phyloP scores from a whole-genome alignment of 805 yeast genomes.

The Yarrowia sp. region DNA sequence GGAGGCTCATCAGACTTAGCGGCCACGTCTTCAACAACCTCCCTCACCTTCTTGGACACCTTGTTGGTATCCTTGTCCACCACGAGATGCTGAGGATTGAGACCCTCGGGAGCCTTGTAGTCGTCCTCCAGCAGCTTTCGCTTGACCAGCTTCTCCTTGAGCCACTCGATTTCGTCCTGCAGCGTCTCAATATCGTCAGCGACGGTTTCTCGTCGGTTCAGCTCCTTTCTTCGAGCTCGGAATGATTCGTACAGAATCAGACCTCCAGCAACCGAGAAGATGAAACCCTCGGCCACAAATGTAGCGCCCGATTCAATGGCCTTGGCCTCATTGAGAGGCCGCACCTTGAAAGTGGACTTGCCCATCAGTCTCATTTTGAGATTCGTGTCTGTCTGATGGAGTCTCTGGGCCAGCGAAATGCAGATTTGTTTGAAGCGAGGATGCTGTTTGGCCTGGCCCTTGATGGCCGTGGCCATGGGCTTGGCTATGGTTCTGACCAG shows the following conservation, averaged over 20 bases:
- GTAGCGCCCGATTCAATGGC: conserved; percentile 86
- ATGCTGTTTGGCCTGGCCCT: conserved; percentile 77
- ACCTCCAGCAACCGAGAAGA: conserved; percentile 81
- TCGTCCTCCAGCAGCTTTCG: conserved; percentile 56
- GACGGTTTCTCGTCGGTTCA: conserved; percentile 64
- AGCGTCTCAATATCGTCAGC: conserved; percentile 74
- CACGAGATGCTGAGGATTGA: conserved; percentile 56
- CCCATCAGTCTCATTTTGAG: conserved; percentile 68
- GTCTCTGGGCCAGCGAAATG: conserved; percentile 71
- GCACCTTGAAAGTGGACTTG: conserved; percentile 58
- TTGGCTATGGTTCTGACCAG: conserved; percentile 77
- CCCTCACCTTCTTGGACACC: conserved; percentile 33
- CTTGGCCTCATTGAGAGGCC: conserved; percentile 81
- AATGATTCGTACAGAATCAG: conserved; percentile 74
- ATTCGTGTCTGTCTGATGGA: conserved; percentile 69
- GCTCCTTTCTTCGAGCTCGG: conserved; percentile 70
- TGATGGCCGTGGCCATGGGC: conserved; percentile 75
- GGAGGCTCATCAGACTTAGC: neutral
- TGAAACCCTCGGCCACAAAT: conserved; percentile 75
- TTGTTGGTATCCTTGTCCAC: conserved; percentile 37
- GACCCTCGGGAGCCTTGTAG: conserved; percentile 57
- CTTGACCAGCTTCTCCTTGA: conserved; percentile 52
- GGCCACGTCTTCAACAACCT: neutral
- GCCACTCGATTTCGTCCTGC: conserved; percentile 71
- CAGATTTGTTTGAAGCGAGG: conserved; percentile 67